Evolutionary conservation across 2,329 filamentous ascomycete species (phyloP).

Genomic region (Biscogniauxia marginata): DNA sequence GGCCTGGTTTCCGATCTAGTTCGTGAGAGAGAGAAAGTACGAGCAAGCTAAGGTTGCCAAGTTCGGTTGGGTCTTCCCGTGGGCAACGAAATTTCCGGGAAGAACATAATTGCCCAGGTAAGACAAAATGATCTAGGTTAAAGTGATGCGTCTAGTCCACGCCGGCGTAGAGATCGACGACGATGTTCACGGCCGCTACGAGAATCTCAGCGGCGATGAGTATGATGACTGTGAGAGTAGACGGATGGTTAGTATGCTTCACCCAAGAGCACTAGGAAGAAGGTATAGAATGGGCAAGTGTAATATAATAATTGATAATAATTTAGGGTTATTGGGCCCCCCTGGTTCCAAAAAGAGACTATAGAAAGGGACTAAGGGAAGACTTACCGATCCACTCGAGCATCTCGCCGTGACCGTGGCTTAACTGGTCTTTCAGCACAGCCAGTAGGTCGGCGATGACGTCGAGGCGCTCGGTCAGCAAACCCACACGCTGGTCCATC

Average conservation of each 20-base stretch:
- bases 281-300: too few species aligned
- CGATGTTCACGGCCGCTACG: slow-evolving; percentile 89
- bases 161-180: slow-evolving; percentile 82
- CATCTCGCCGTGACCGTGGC: slow-evolving; percentile 87
- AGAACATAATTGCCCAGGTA: too few species aligned
- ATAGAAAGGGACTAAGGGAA: neutral
- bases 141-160: slow-evolving; percentile 33
- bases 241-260: slow-evolving; percentile 11
- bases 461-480: slow-evolving; percentile 85
- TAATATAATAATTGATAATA: too few species aligned
- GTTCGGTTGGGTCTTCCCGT: too few species aligned
- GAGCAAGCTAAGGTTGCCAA: too few species aligned
- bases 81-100: too few species aligned
- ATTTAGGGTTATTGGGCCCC: too few species aligned
- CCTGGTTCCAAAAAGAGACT: too few species aligned
- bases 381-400: slow-evolving; percentile 82
- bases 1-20: too few species aligned
- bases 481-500: slow-evolving; percentile 91
- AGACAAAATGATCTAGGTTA: too few species aligned
- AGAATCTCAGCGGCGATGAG: slow-evolving; percentile 94
- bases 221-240: slow-evolving; percentile 68
- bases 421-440: slow-evolving; percentile 92
- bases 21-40: too few species aligned
- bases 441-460: slow-evolving; percentile 92
- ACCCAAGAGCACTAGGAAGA: neutral